Conservation (phyloP, 345 rosid genomes). For the Carallia pectinifolia region DNA sequence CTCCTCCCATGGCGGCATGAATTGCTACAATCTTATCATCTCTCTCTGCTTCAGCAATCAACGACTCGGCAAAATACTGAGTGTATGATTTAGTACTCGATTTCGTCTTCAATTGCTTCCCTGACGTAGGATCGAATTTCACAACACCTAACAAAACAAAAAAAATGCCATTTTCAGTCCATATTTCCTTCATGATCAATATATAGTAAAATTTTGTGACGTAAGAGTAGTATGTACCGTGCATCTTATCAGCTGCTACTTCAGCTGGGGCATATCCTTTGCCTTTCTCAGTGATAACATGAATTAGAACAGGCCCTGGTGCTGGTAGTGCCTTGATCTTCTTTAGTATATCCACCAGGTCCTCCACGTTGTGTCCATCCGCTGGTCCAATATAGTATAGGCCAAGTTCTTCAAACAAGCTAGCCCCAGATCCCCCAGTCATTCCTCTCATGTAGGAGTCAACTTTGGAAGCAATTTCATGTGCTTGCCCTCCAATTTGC, state of each 20-base stretch:
- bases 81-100: slow-evolving; percentile 31
- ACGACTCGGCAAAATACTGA: slow-evolving; percentile 42
- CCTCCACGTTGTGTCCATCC: slow-evolving; percentile 46
- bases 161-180: neutral
- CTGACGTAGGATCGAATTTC: slow-evolving; percentile 45
- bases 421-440: slow-evolving; percentile 21
- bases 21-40: slow-evolving; percentile 48
- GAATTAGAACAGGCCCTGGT: slow-evolving; percentile 47
- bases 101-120: slow-evolving; percentile 42
- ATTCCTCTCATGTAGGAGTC: slow-evolving; percentile 30
- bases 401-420: slow-evolving; percentile 50
- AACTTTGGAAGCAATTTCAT: slow-evolving; percentile 33
- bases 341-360: slow-evolving; percentile 36
- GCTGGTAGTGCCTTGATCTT: slow-evolving; percentile 33
- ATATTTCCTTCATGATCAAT: neutral
- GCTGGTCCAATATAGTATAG: slow-evolving; percentile 49
- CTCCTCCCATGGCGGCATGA: slow-evolving; percentile 66
- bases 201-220: neutral
- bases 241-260: slow-evolving; percentile 47
- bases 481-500: slow-evolving; percentile 35
- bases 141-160: slow-evolving; percentile 32
- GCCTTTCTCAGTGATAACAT: slow-evolving; percentile 51
- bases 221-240: slow-evolving; percentile 27
- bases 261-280: slow-evolving; percentile 55
- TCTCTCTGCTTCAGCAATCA: slow-evolving; percentile 45